These are phyloP conservation scores for Trichophyton rubrum DNA, from an alignment of 2,329 filamentous ascomycete genomes.

Conservation along the genomic window DNA sequence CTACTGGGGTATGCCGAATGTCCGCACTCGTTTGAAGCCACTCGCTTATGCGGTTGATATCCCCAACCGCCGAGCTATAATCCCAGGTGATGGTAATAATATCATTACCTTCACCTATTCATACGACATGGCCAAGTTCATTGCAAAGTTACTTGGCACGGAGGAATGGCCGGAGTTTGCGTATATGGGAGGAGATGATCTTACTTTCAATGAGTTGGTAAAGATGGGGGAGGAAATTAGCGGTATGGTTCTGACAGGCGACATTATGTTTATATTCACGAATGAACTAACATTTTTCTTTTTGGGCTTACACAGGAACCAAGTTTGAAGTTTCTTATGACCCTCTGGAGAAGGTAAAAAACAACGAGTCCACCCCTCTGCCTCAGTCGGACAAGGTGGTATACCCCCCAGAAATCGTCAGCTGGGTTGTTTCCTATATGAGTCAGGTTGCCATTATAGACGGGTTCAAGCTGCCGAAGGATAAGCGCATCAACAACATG, in stretches of 20 bases:
- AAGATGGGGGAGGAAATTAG: neutral
- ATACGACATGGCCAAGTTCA: constrained; percentile 2
- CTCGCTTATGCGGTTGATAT: neutral
- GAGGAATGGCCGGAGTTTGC: neutral
- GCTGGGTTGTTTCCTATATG: neutral
- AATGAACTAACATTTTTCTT: neutral
- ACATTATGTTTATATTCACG: neutral
- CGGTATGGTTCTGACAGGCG: neutral
- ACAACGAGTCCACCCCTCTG: neutral
- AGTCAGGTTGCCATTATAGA: neutral
- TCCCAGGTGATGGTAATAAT: neutral
- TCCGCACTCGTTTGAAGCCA: neutral
- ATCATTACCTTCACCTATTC: neutral
- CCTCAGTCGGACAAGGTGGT: neutral
- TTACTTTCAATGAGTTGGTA: neutral
- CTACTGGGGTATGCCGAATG: constrained; percentile 1
- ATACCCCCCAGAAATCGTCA: neutral
- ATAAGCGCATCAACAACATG: neutral
- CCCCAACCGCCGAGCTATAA: neutral
- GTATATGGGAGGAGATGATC: neutral
- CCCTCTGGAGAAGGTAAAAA: neutral
- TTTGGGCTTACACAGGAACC: neutral
- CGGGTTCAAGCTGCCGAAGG: neutral
- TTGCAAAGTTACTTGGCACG: neutral
- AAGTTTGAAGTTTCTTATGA: constrained; percentile 3